phyloP scores from a whole-genome alignment of 805 yeast genomes.

The Jamesozyma jinghongensis region DNA sequence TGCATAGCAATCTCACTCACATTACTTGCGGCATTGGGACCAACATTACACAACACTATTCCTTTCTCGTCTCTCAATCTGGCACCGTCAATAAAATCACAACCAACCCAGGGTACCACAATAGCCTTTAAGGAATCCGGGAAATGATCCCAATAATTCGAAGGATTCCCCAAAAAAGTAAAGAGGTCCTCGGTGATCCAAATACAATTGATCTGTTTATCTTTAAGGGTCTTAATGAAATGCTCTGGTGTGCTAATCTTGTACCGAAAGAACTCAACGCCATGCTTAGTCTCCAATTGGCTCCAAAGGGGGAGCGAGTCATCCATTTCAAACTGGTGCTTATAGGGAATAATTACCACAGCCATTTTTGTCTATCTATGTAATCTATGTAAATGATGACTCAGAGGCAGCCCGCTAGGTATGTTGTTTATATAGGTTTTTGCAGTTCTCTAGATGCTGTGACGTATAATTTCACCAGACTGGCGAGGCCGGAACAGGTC shows the following conservation, averaged over 20 bases:
- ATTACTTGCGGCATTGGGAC: constrained; percentile 50
- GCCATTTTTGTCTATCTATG: not conserved
- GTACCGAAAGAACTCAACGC: constrained; percentile 34
- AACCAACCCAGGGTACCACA: constrained; percentile 53
- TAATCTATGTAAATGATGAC: too few species aligned
- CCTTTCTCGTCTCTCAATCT: constrained; percentile 36
- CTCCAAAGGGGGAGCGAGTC: constrained; percentile 39
- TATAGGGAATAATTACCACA: constrained; percentile 29
- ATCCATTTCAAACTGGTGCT: constrained; percentile 36
- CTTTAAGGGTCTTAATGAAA: constrained; percentile 34
- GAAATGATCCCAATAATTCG: constrained; percentile 35
- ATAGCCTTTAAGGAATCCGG: constrained; percentile 43
- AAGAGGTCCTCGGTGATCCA: constrained; percentile 50
- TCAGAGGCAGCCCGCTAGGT: too few species aligned
- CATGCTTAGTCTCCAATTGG: constrained; percentile 29
- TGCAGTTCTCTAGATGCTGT: too few species aligned
- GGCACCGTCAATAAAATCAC: constrained; percentile 34
- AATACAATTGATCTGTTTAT: constrained; percentile 40
- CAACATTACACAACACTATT: constrained; percentile 52
- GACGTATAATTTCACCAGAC: constrained; percentile 1
- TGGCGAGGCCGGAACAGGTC: not conserved
- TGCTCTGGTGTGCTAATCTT: constrained; percentile 35
- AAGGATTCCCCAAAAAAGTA: constrained; percentile 36
- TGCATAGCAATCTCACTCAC: constrained; percentile 66
- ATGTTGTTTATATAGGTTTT: too few species aligned